phyloP scores from a whole-genome alignment of 805 yeast species.

The Candida sithepensis region DNA sequence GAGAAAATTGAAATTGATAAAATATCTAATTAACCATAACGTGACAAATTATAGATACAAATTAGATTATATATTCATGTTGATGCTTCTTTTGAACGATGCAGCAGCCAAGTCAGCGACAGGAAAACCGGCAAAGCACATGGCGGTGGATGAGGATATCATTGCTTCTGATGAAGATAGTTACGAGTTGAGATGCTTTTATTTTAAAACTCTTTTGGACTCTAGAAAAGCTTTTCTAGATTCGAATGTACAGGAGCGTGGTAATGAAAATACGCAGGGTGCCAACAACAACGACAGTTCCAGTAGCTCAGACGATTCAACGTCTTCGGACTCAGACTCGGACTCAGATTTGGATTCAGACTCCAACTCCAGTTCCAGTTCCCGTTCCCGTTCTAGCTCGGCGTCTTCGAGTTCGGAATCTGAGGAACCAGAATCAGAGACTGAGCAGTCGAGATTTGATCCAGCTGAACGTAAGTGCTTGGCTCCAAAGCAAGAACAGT shows the following conservation, averaged over 20 bases:
- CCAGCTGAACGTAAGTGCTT: not conserved
- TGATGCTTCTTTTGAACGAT: slow-evolving; percentile 4
- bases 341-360: not conserved
- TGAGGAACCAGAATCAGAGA: not conserved
- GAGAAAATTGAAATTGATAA: slow-evolving; percentile 14
- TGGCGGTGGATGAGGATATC: slow-evolving; percentile 1
- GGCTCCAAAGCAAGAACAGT: not conserved
- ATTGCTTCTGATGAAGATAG: not conserved
- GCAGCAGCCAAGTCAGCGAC: not conserved
- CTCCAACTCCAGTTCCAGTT: not conserved
- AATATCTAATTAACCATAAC: slow-evolving; percentile 5
- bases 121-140: not conserved
- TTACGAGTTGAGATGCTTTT: not conserved
- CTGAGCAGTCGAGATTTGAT: not conserved
- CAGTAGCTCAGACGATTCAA: not conserved
- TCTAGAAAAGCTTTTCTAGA: not conserved
- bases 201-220: not conserved
- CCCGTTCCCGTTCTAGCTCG: too few species aligned
- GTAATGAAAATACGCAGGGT: not conserved
- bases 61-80: not conserved
- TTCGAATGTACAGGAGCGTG: too few species aligned
- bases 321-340: not conserved
- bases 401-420: not conserved
- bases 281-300: not conserved
- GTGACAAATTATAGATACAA: not conserved